These are phyloP conservation scores for Macadamia integrifolia DNA, from an alignment of 164 flowering plant genomes.

Conservation along the genomic window DNA sequence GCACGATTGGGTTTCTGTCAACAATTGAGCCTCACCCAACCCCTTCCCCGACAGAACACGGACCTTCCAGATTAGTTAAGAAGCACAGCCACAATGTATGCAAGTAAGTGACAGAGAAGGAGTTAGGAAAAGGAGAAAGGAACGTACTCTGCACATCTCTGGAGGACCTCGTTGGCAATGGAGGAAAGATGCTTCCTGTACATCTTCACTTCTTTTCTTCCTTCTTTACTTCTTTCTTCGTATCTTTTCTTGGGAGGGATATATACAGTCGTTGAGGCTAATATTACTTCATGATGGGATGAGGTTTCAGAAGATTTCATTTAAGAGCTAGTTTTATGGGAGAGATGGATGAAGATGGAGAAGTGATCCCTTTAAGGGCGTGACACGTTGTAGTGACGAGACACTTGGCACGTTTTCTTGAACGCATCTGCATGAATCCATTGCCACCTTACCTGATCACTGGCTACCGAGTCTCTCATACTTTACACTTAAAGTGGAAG, in stretches of 20 bases:
- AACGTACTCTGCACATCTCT: constrained; percentile 44
- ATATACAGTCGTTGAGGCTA: too few relatives aligned
- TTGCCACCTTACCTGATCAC: too few relatives aligned
- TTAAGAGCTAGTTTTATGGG: not conserved
- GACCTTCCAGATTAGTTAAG: not conserved
- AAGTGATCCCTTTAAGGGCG: too few relatives aligned
- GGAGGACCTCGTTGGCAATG: constrained; percentile 53
- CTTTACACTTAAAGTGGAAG: too few relatives aligned
- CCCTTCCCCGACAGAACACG: not conserved
- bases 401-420: too few relatives aligned
- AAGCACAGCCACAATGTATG: not conserved
- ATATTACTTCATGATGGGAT: too few relatives aligned
- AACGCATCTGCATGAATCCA: too few relatives aligned
- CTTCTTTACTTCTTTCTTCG: not conserved
- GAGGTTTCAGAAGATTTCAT: not conserved
- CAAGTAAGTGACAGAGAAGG: not conserved
- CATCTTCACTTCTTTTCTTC: constrained; percentile 5
- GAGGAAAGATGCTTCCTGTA: constrained; percentile 65
- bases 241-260: not conserved
- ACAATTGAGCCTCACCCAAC: too few relatives aligned
- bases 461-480: too few relatives aligned
- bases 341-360: too few relatives aligned
- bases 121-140: constrained; percentile 13
- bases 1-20: too few relatives aligned
- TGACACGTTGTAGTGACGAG: too few relatives aligned